Evolutionary conservation across 23 red algal genomes (phyloP), one percentile per base, ranked within the genome.

Genomic region (Gracilariopsis chorda): DNA sequence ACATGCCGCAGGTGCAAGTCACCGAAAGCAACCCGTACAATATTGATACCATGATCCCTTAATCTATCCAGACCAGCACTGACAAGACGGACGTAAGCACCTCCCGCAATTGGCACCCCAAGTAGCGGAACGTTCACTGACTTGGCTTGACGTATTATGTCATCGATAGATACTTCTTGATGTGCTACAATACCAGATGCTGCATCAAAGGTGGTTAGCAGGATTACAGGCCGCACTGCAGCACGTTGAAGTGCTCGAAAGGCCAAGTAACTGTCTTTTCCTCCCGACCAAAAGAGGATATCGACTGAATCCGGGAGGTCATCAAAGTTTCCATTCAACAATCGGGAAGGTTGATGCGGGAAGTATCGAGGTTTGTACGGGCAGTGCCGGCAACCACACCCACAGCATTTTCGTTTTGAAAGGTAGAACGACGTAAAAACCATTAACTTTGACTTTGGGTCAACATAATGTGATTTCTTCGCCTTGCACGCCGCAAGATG

Each of bases 221-320:
- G 53, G 53, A 95, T 82, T 19, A 90, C 52, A 47, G 48, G 51
- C 58, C 85, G 65, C 13, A 84, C 16, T 27, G 65, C 65, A 28
- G 65, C 48, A 34, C 85, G 61, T 42, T 64, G 37, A 51, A 89
- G 36, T 7, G 44, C 19, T 61, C 69, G 65, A 39, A 73, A 77
- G 9, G 93, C 93, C 14, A 90, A 49, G 55, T 67, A 95, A 32
- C 84, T 90, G 69, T 95, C 93, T 55, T 95, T 95, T 14, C 93
- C 93, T 13, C 85, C 86, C 21, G 76, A 84, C 42, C 60, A 95
- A 48, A 95, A 95, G 36, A 95, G 58, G 24, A 95, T 60, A 41
- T 95, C 78, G 11, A 90, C 70, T 34, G 23, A 17, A 17, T 42
- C 74, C 1, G 69, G 62, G 1, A 84, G 48, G 28, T 89, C 85